Base-by-base conservation (phyloP, 208 protist genomes). In the Vickermania ingenoplastis region DNA sequence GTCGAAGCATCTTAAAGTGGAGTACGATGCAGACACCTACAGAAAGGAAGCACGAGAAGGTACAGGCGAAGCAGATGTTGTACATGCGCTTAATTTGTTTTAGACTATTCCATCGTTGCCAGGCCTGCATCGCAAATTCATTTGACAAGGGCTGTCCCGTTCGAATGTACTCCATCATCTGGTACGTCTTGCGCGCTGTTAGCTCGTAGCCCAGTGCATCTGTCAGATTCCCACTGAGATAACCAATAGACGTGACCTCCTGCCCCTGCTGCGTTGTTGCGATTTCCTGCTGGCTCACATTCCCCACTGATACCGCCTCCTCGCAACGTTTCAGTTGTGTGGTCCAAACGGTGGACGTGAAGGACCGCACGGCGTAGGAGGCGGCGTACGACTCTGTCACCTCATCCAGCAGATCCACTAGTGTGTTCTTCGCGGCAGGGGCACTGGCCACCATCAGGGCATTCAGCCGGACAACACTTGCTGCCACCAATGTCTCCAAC, bases 21-120 rank as follows among this genome's bases (percentile, higher is more conserved):
- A 45, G 36, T 17, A 45, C 7, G 17, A 17, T 17, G 17, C 36
- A 45, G 36, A 7, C 7, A 45, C 36, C 36, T 45, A 45, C 7
- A 45, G 17, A n/a, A 17, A 13, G 11, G 22, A 54, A 54, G n/a
- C 5, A 5, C 11, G n/a, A 54, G 21, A 54, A 26, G 24, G 50
- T 54, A 54, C 50, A 54, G 11, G 50, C 50, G 24, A 54, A 54
- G 50, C 11, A 5, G 24, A 54, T 21, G 21, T 28, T 26, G 24
- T 28, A 17, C 50, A 28, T 54, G 50, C 24, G 50, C 50, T 54
- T 54, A 7, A 54, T 26, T 28, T 54, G 13, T 17, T 54, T 54
- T 11, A 26, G 21, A 17, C 5, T 27, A 25, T 26, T 17, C 13
- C 13, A 17, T 21, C 50, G 13, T 26, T 54, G 21, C 50, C 50